Conservation (phyloP, 768 basidiomycete genomes). For the Hericium erinaceus region DNA sequence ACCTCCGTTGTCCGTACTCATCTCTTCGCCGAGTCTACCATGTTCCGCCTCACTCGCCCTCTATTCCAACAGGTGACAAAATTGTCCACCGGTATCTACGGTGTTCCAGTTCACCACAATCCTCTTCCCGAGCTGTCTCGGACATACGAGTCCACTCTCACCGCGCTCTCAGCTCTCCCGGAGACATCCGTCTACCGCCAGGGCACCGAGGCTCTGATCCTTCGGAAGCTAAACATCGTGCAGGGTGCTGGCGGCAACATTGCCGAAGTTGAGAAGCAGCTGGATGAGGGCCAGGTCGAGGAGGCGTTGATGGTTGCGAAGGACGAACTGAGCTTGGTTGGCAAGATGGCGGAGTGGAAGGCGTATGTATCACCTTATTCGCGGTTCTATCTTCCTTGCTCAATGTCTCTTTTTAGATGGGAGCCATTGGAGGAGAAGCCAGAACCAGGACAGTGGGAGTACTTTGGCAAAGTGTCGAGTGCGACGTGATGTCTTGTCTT, state of each 20-base stretch:
- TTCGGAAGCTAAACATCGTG: slow-evolving; percentile 67
- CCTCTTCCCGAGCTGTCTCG: slow-evolving; percentile 71
- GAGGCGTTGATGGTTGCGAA: slow-evolving; percentile 73
- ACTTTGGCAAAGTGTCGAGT: slow-evolving; percentile 48
- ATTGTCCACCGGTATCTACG: slow-evolving; percentile 77
- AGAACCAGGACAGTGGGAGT: slow-evolving; percentile 81
- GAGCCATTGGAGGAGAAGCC: slow-evolving; percentile 80
- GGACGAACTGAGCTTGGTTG: slow-evolving; percentile 69
- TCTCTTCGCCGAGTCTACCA: slow-evolving; percentile 26
- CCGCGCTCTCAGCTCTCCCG: slow-evolving; percentile 62
- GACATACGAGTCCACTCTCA: slow-evolving; percentile 73
- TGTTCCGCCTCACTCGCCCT: slow-evolving; percentile 74
- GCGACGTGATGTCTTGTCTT: slow-evolving; percentile 19
- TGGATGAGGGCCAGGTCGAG: slow-evolving; percentile 85
- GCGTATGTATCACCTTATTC: slow-evolving; percentile 51
- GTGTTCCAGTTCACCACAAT: slow-evolving; percentile 74
- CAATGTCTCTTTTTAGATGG: slow-evolving; percentile 43
- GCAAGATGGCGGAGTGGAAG: slow-evolving; percentile 92
- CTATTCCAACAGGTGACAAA: slow-evolving; percentile 56
- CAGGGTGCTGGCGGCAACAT: slow-evolving; percentile 61
- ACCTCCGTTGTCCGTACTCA: not conserved
- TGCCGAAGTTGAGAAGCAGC: slow-evolving; percentile 54
- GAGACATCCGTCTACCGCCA: slow-evolving; percentile 82
- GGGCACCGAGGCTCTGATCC: slow-evolving; percentile 77
- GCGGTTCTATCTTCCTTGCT: not conserved